phyloP scores from a whole-genome alignment of 371 early-diverging fungal species.

The Amoeboaphelidium occidentale region DNA sequence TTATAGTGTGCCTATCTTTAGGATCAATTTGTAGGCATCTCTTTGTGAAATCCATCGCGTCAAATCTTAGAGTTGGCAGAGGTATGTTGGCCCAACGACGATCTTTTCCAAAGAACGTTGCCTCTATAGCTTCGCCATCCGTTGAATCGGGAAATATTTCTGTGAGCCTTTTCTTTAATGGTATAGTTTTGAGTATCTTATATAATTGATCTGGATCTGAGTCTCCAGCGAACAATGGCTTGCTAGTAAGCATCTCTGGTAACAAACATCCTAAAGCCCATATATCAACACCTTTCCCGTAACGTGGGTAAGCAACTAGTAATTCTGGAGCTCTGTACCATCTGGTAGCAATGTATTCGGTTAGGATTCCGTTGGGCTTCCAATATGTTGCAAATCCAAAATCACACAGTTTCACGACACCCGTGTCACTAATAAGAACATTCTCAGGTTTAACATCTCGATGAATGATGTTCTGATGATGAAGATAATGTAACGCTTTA shows the following conservation, averaged over 20 bases:
- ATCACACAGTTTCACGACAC: slow-evolving; percentile 39
- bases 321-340: slow-evolving; percentile 56
- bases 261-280: slow-evolving; percentile 21
- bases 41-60: too few species aligned
- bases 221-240: neutral
- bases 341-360: slow-evolving; percentile 38
- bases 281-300: slow-evolving; percentile 26
- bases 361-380: slow-evolving; percentile 19
- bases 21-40: too few species aligned
- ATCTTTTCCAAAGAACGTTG: too few species aligned
- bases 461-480: slow-evolving; percentile 20
- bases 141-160: too few species aligned
- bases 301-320: slow-evolving; percentile 26
- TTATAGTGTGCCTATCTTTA: too few species aligned
- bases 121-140: too few species aligned
- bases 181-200: too few species aligned
- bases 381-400: slow-evolving; percentile 33
- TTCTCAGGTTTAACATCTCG: slow-evolving; percentile 52
- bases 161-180: too few species aligned
- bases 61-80: too few species aligned
- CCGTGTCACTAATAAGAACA: slow-evolving; percentile 27
- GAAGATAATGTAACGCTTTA: slow-evolving; percentile 25
- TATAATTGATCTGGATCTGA: neutral
- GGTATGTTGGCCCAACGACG: too few species aligned
- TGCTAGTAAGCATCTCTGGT: slow-evolving; percentile 11